Base-by-base conservation (phyloP, 2,329 filamentous ascomycete genomes). In the Penicillium crustosum region DNA sequence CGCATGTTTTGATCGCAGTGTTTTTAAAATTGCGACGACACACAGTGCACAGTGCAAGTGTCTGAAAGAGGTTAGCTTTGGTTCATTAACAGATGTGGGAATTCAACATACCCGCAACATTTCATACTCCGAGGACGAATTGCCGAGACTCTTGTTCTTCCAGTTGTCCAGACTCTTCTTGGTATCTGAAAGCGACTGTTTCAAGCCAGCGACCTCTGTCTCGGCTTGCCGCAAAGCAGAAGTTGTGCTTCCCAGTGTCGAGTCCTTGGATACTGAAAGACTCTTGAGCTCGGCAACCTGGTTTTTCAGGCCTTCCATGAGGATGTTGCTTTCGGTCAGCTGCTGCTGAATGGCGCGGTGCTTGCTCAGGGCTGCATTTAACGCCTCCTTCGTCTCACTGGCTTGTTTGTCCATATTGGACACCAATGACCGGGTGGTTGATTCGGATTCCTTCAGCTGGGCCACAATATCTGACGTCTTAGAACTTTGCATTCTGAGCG, bases 21-120 rank as follows among this genome's bases (percentile, higher is more conserved):
- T 97, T 91, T 77, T 97, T 97, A 79, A 97, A 93, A 66, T 93
- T 91, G 69, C 86, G 89, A 66, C 91, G 90, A 79, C 95, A 99
- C 50, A 97, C 90, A 12, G 91, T 91, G 79, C 94, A 99, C 51
- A 96, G 86, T 33, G 90, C 89, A 75, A 94, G 83, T 69, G 83
- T 82, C 88, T 91, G 68, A 19, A 2, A 8, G 35, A 17, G 57
- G 10, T 45, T 36, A 51, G 53, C 58, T 61, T 67, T 66, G 23
- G 19, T 35, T 23, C 29, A 29, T 38, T 29, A n/a, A 45, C 10
- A 29, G 45, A 35, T 31, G 9, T 41, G 21, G n/a, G 27, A 21
- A 52, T 19, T 25, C 39, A 51, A 85, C 90, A 82, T 83, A 95
- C 91, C 75, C 93, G 85, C 69, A 97, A 83, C 81, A 91, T 89